Base-by-base conservation (phyloP, 306 rosid genomes). In the Oxytropis ochrocephala region DNA sequence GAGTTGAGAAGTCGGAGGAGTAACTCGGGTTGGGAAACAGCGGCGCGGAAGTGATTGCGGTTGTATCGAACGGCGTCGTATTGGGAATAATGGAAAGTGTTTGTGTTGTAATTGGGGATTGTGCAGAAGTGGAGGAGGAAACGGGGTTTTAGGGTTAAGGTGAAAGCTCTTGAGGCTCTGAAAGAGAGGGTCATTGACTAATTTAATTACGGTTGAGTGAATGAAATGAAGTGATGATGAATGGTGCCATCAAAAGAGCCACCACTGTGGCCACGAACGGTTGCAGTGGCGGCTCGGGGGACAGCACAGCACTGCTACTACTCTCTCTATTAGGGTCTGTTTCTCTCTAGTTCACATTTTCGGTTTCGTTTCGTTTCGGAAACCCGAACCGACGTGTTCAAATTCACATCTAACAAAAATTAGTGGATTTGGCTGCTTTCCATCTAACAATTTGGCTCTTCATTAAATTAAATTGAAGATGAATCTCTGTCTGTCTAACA, bases 131-230 rank as follows among this genome's bases (percentile, higher is more conserved):
- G 81, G 5, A 79, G 78, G 24, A 77, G 77, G 74, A 76, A 62
- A 39, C 86, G 91, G 14, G 80, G 59, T 82, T 76, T 81, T 85
- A 83, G 80, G 42, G 76, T 16, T 32, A 77, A 38, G 65, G 75
- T 65, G 21, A 84, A 72, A 42, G 85, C 79, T 79, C 80, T 82
- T 12, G 89, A 85, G 78, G 92, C 82, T 81, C 87, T 78, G 39
- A 77, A 14, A 79, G 85, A 81, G 85, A 83, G 88, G 92, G 74
- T 76, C 98, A 92, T 92, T 81, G 91, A 84, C 79, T 67, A 24
- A 24, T 21, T 21, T 21, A 1, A 21, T 1, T 2, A 21, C 1
- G 1, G 27, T 11, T 42, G 50, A 3, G 48, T 51, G 7, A 11
- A 33, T 5, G 67, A 32, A 21, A 8, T 32, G 7, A 11, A 46